Evolutionary conservation across 2,329 filamentous ascomycete species (phyloP).

Genomic region (Fusarium goolgardi): DNA sequence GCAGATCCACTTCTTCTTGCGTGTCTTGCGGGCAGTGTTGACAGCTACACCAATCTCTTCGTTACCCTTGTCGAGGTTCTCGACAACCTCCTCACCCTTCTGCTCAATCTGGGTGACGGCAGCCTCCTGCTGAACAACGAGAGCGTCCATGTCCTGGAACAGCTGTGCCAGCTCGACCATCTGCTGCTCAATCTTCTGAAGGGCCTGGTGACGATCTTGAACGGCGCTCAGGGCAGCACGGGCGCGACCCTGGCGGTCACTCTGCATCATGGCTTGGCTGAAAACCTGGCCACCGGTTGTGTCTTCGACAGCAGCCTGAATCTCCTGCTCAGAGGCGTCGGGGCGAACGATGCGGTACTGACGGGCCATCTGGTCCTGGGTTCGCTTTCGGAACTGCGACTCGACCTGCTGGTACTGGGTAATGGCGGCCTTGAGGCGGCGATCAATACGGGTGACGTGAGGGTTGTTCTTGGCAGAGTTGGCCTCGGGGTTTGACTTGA

Average conservation of each 20-base stretch:
- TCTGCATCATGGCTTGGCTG: conserved; percentile 85
- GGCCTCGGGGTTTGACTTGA: conserved; percentile 85
- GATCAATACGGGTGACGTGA: conserved; percentile 85
- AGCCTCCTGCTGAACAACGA: conserved; percentile 88
- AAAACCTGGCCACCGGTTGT: conserved; percentile 82
- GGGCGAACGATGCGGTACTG: conserved; percentile 92
- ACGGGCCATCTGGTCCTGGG: conserved; percentile 84
- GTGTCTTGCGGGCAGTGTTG: conserved; percentile 79
- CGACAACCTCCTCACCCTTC: conserved; percentile 85
- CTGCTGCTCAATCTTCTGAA: conserved; percentile 91
- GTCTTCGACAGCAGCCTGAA: conserved; percentile 81
- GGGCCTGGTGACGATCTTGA: conserved; percentile 83
- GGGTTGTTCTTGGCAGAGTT: conserved; percentile 77
- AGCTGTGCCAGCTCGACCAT: conserved; percentile 88
- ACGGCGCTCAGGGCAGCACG: conserved; percentile 83
- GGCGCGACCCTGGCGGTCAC: conserved; percentile 83
- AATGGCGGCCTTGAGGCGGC: conserved; percentile 83
- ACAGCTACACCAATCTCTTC: conserved; percentile 85
- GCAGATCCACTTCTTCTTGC: conserved; percentile 98
- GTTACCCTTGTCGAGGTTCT: conserved; percentile 87
- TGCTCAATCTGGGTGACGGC: conserved; percentile 84
- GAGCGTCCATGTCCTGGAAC: conserved; percentile 88
- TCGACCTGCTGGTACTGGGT: conserved; percentile 85
- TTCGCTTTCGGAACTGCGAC: conserved; percentile 80
- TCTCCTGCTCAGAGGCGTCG: conserved; percentile 81